These are phyloP conservation scores for Phytopythium delawarense DNA, from an alignment of 352 stramenopile species.

Conservation along the genomic window DNA sequence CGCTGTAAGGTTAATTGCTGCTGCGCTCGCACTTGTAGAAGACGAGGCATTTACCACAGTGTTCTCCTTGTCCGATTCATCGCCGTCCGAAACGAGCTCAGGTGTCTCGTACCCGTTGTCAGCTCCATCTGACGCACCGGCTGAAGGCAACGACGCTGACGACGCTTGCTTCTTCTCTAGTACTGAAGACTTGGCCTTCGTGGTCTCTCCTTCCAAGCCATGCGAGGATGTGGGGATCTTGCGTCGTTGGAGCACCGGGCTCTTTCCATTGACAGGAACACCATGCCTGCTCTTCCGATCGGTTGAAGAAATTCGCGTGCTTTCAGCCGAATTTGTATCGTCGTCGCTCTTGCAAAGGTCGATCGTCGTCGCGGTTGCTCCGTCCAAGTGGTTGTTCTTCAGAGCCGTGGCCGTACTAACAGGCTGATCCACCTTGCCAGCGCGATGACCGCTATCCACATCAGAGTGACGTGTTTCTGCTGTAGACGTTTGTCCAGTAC, in stretches of 20 bases:
- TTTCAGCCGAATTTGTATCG: slow-evolving; percentile 12
- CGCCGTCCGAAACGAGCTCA: slow-evolving; percentile 5
- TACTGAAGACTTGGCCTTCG: background rate
- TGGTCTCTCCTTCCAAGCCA: background rate
- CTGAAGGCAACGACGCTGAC: background rate
- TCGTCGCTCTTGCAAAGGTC: slow-evolving; percentile 30
- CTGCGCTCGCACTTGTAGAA: background rate
- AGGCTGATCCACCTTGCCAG: background rate
- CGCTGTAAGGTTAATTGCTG: background rate
- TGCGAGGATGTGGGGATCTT: background rate
- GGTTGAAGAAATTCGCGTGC: background rate
- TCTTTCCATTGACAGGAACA: background rate
- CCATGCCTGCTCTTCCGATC: background rate
- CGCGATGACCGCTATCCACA: background rate
- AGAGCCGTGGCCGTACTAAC: background rate
- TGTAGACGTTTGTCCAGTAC: background rate
- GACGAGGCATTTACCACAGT: background rate
- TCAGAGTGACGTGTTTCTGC: background rate
- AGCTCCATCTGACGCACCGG: background rate
- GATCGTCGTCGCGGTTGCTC: slow-evolving; percentile 6
- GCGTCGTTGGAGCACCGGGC: background rate
- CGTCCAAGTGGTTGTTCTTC: background rate
- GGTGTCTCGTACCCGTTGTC: slow-evolving; percentile 5
- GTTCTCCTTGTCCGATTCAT: background rate
- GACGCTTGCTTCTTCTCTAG: background rate